Evolutionary conservation across 1,139 yeast species (phyloP).

Genomic region (Suhomyces bokatorum): DNA sequence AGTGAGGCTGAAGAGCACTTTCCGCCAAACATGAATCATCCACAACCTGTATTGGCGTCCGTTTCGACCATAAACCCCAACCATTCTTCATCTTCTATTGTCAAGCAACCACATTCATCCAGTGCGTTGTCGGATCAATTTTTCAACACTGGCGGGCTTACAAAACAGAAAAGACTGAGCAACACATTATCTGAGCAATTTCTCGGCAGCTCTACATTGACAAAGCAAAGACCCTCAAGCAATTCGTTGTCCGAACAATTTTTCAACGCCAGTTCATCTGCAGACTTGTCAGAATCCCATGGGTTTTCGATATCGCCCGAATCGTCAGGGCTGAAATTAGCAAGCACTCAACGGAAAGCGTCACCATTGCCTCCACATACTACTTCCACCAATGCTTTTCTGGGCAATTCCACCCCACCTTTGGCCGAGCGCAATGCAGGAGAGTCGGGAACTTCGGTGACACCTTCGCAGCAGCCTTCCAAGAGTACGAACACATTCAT

Average conservation of each 20-base stretch:
- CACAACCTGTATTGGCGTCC: conserved; percentile 31
- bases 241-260: conserved; percentile 22
- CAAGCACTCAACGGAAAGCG: conserved; percentile 36
- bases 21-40: conserved; percentile 23
- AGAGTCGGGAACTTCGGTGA: not conserved
- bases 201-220: conserved; percentile 27
- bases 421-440: conserved; percentile 1
- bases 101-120: conserved; percentile 46
- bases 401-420: conserved; percentile 32
- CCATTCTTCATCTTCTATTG: conserved; percentile 36
- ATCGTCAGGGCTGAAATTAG: conserved; percentile 17
- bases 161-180: conserved; percentile 45
- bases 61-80: conserved; percentile 35
- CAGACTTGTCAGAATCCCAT: not conserved
- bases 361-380: conserved; percentile 50
- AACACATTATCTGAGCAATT: conserved; percentile 38
- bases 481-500: conserved; percentile 24
- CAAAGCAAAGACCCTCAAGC: conserved; percentile 44
- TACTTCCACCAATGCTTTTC: conserved; percentile 46
- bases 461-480: not conserved
- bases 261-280: conserved; percentile 5
- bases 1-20: conserved; percentile 17
- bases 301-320: conserved; percentile 10
- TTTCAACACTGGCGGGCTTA: conserved; percentile 18
- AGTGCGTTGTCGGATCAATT: conserved; percentile 39